Percentiles rank a stretch among this genome's conserved stretches.
phyloP scores from a whole-genome alignment of 495 filamentous ascomycete genomes.

The Aspergillus bertholletiae region DNA sequence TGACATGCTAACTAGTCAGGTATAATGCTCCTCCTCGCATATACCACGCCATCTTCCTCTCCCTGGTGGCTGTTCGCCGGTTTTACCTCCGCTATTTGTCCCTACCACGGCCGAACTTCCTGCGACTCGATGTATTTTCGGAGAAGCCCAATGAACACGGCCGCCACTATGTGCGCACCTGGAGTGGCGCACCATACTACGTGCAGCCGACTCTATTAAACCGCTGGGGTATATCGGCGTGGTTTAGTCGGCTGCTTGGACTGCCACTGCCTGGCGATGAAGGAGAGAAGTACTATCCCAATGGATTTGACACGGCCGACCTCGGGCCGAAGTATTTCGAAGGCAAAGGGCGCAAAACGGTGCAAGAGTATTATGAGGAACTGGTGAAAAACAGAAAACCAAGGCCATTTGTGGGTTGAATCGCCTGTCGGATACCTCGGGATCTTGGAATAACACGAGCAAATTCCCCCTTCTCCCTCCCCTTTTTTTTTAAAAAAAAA shows the following conservation, averaged over 20 bases:
- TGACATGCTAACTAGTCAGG: slow-evolving; percentile 24
- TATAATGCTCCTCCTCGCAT: slow-evolving; percentile 35
- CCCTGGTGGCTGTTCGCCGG: slow-evolving; percentile 41
- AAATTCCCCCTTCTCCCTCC: too few species aligned
- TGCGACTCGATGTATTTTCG: slow-evolving; percentile 40
- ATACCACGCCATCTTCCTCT: slow-evolving; percentile 34
- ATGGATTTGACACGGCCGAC: slow-evolving; percentile 56
- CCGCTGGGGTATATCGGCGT: slow-evolving; percentile 53
- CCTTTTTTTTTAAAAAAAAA: too few species aligned
- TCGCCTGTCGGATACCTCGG: too few species aligned
- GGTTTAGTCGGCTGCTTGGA: slow-evolving; percentile 47
- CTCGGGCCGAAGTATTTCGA: slow-evolving; percentile 56
- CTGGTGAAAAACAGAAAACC: slow-evolving; percentile 23
- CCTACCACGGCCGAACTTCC: slow-evolving; percentile 50
- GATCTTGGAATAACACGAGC: too few species aligned
- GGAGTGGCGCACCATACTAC: slow-evolving; percentile 53
- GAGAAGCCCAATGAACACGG: slow-evolving; percentile 48
- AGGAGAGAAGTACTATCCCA: slow-evolving; percentile 51
- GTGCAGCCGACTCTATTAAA: slow-evolving; percentile 54
- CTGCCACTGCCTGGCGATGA: slow-evolving; percentile 57
- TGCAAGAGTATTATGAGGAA: slow-evolving; percentile 33
- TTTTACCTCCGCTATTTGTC: slow-evolving; percentile 50
- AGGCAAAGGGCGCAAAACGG: slow-evolving; percentile 50
- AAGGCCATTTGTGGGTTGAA: slow-evolving; percentile 17
- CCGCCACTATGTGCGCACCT: slow-evolving; percentile 43